Evolutionary conservation across 305 asterid species (phyloP).

Genomic region (Plantago lanceolata): DNA sequence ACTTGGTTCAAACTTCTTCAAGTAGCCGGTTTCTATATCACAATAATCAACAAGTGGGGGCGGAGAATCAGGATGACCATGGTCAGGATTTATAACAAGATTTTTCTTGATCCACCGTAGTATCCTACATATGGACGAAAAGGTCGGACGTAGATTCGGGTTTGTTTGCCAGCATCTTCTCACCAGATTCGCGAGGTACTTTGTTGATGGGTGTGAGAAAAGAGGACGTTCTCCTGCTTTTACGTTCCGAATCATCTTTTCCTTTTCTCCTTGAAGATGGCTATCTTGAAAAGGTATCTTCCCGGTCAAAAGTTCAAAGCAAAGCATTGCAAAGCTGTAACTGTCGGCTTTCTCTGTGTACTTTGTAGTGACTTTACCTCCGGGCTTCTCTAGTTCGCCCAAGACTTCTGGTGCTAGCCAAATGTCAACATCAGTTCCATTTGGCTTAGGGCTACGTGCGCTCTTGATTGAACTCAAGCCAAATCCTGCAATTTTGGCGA

Average conservation of each 20-base stretch:
- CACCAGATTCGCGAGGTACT: slow-evolving; percentile 58
- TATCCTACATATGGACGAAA: slow-evolving; percentile 69
- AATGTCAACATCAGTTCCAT: slow-evolving; percentile 41
- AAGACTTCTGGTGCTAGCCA: slow-evolving; percentile 80
- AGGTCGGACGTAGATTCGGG: slow-evolving; percentile 57
- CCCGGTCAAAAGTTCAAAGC: slow-evolving; percentile 71
- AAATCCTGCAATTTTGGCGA: slow-evolving; percentile 58
- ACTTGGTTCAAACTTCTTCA: slow-evolving; percentile 46
- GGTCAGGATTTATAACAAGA: slow-evolving; percentile 67
- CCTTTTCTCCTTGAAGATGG: slow-evolving; percentile 73
- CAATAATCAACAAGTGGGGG: slow-evolving; percentile 75
- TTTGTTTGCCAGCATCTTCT: slow-evolving; percentile 79
- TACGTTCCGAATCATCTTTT: slow-evolving; percentile 54
- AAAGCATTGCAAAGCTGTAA: slow-evolving; percentile 79
- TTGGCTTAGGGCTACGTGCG: slow-evolving; percentile 29
- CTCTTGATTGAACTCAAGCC: slow-evolving; percentile 43
- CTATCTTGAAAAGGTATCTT: slow-evolving; percentile 72
- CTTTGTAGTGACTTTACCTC: slow-evolving; percentile 26
- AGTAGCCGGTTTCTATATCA: slow-evolving; percentile 59
- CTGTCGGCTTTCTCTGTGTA: slow-evolving; percentile 70
- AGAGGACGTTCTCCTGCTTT: slow-evolving; percentile 84
- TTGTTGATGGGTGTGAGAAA: slow-evolving; percentile 68
- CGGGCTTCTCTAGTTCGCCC: slow-evolving; percentile 44
- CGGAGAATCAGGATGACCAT: slow-evolving; percentile 67
- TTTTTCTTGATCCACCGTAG: slow-evolving; percentile 64